Percentiles rank a stretch among this genome's conserved stretches.
Evolutionary conservation across 2,329 filamentous ascomycete genomes (phyloP).

Genomic region (Fusarium nanum): DNA sequence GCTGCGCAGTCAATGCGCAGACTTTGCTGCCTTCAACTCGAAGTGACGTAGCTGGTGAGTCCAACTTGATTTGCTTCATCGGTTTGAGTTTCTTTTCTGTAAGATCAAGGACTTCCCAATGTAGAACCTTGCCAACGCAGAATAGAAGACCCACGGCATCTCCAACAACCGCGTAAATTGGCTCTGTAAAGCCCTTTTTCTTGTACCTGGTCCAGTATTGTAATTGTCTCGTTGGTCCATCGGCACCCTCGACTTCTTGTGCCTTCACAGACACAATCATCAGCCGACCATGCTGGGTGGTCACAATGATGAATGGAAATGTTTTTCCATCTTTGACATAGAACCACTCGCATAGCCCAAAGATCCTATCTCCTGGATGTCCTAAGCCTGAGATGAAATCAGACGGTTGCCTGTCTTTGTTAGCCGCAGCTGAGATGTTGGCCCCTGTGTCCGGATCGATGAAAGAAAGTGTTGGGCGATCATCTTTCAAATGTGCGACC

Average conservation of each 20-base stretch:
- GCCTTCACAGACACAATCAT: constrained; percentile 64
- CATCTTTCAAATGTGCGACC: constrained; percentile 60
- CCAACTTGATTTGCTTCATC: constrained; percentile 60
- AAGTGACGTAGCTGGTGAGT: constrained; percentile 65
- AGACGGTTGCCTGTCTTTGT: constrained; percentile 55
- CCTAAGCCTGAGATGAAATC: constrained; percentile 68
- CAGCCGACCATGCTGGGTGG: constrained; percentile 65
- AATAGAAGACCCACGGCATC: constrained; percentile 68
- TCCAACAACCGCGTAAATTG: constrained; percentile 68
- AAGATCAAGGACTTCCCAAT: constrained; percentile 67
- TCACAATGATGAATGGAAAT: constrained; percentile 73
- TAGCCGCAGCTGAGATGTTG: constrained; percentile 60
- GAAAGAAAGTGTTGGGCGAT: constrained; percentile 64
- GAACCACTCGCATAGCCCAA: constrained; percentile 72
- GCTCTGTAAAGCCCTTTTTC: constrained; percentile 57
- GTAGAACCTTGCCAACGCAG: constrained; percentile 64
- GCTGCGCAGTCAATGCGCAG: constrained; percentile 62
- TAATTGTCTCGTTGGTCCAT: constrained; percentile 47
- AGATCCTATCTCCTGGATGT: constrained; percentile 67
- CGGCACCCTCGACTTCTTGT: constrained; percentile 21
- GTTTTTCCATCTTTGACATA: constrained; percentile 66
- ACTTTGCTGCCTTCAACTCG: constrained; percentile 60
- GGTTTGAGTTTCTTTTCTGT: constrained; percentile 63
- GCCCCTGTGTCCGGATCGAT: constrained; percentile 66
- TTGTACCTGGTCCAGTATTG: constrained; percentile 67